Evolutionary conservation across 345 rosid genomes (phyloP), one percentile per base, ranked within the genome.

Genomic region (Lepidium aucheri): DNA sequence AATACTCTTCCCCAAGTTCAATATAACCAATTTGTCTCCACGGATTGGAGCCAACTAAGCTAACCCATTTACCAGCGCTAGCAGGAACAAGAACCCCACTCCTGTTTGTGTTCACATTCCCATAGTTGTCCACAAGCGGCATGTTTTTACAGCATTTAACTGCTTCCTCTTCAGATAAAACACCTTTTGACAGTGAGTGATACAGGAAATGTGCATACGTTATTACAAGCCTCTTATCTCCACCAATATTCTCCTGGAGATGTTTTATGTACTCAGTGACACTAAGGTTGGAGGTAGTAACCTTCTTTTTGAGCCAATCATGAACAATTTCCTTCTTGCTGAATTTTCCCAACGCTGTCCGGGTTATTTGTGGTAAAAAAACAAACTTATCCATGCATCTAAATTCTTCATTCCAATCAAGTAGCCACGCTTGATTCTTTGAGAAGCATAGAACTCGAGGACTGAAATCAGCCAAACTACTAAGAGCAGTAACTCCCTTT

Each of bases 11-110:
- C 15, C 70, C 76, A 0, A 89, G 61, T 61, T 85, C 88, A 15
- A 85, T 41, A 28, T 68, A 86, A 9, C 80, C 78, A 1, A 69
- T 79, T 6, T 18, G 39, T 16, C 74, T 79, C 91, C 90, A 85
- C 5, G 82, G 88, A 46, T 78, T 84, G 11, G 88, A 83, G 39
- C 61, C 80, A 44, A 78, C 63, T 51, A 89, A 45, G 46, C 77
- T 55, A 7, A 68, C 74, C 96, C 94, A 89, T 67, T 84, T 83
- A 76, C 95, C 85, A 43, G 44, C 80, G 4, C 68, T 79, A 44
- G 85, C 91, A 7, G 95, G 90, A 30, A 90, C 86, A 64, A 90
- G 90, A 77, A 84, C 78, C 0, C 75, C 84, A 2, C 5, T 24
- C 24, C 75, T 51, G 3, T 0, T 34, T 1, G 46, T 77, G 34